Evolutionary conservation across 1,139 yeast genomes (phyloP), one percentile per base, ranked within the genome.

Genomic region (Suhomyces chickasaworum): DNA sequence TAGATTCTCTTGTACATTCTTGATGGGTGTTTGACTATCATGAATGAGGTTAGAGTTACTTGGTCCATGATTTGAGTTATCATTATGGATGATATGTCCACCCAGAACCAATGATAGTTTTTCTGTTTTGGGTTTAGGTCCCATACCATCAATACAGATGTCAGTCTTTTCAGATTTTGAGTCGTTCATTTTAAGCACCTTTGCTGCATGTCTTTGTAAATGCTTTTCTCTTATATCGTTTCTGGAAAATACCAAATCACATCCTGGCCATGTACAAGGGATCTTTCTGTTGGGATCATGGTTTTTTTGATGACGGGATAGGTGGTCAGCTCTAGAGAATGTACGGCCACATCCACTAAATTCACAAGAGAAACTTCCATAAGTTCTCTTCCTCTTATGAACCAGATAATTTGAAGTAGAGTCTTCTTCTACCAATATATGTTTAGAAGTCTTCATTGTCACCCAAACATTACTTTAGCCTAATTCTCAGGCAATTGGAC

Each of bases 271-370:
- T 9, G 63, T 61, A 52, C 78, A 73, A 18, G 57, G 57, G 45
- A 54, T 55, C 25, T 56, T 59, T 22, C 57, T 54, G 33, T 55
- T 50, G 1, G 73, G 70, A 38, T 66, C 67, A 51, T 73, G 78
- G 50, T 72, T 72, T 44, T 70, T 61, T 44, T 66, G 62, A 46
- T 73, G 78, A 17, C 77, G 54, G 2, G 73, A 65, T n/a, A 73
- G 53, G 53, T 73, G 78, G 50, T 72, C 78, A 1, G 71, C 61
- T 23, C 78, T 54, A 22, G 70, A 57, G 49, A 71, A 73, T 4
- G 65, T 63, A 44, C 71, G 72, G 27, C 59, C 57, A 51, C 78
- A 73, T 18, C 61, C 50, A 21, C 53, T 48, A 23, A 9, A 30
- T 10, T 38, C 42, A 37, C 63, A 59, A 15, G 54, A 50, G 30